Evolutionary conservation across 1,284 basidiomycete species (phyloP).

Genomic region (Cryptococcus neoformans): DNA sequence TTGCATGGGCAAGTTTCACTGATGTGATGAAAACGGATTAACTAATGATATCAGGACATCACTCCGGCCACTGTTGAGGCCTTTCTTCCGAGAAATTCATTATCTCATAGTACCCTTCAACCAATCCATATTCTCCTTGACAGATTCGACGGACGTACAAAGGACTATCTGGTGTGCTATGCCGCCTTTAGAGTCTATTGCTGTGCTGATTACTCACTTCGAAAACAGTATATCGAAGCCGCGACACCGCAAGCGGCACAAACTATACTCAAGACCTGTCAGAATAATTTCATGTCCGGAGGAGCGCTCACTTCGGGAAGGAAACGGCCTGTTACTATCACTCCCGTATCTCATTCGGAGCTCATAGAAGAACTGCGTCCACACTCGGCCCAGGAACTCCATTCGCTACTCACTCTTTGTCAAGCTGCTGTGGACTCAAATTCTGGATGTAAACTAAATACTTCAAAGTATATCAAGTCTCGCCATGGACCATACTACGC

Average conservation of each 20-base stretch:
- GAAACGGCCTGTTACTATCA: conserved; percentile 46
- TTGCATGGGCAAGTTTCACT: conserved; percentile 40
- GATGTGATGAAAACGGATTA: neutral
- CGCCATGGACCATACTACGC: conserved; percentile 45
- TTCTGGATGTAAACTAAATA: conserved; percentile 20
- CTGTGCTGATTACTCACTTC: neutral
- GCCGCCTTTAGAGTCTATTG: neutral
- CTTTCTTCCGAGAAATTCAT: conserved; percentile 38
- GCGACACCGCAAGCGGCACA: conserved; percentile 32
- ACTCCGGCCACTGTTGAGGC: conserved; percentile 40
- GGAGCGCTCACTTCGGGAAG: conserved; percentile 30
- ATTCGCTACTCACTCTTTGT: conserved; percentile 41
- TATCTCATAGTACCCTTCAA: conserved; percentile 30
- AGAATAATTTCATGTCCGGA: conserved; percentile 43
- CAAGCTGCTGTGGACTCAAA: conserved; percentile 31
- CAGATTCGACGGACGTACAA: conserved; percentile 43
- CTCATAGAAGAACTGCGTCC: conserved; percentile 46
- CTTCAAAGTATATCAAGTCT: conserved; percentile 42
- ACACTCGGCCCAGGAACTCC: conserved; percentile 29
- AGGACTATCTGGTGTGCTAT: conserved; percentile 47
- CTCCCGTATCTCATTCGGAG: conserved; percentile 33
- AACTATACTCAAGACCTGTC: conserved; percentile 37
- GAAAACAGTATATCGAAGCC: conserved; percentile 45
- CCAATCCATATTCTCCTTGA: conserved; percentile 49
- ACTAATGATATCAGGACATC: conserved; percentile 31